Base-by-base conservation (phyloP, 2,329 filamentous ascomycete genomes). In the Drechslerella coelobrocha region DNA sequence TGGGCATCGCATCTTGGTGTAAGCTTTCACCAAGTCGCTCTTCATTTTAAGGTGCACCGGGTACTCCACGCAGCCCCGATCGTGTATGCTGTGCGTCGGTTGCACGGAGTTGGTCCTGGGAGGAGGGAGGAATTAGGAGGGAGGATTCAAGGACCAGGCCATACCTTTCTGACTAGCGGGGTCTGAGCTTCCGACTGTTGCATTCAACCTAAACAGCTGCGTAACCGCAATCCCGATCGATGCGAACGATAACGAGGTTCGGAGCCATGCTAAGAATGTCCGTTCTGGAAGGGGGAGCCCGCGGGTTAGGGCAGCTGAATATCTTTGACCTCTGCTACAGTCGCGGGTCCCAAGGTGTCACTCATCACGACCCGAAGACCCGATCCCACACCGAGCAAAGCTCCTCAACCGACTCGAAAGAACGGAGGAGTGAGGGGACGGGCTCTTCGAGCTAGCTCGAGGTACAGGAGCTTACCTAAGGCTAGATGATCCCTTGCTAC, bases 221-320 rank as follows among this genome's bases (percentile, higher is more conserved):
- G 90, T 93, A 41, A 94, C 85, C 45, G 89, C 90, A 68, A 94
- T 89, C 63, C 75, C 75, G 74, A 94, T 93, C 31, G 85, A 89
- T 9, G 90, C 89, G 76, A 94, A 94, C 23, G 89, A 87, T 34
- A 94, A 84, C 1, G 89, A 92, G 1, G 90, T 94, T 56, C 90
- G 85, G 45, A 94, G 83, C 90, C 90, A 94, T 60, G 90, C 90
- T 29, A 94, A 85, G 78, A 93, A 94, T 0, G 90, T 94, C 19
- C 90, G 85, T 79, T 94, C 90, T 92, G 74, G 52, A 50, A 23
- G 24, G 41, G 24, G 48, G 41, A 68, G 57, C 55, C 39, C 52
- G 60, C 50, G 63, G 54, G 65, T 73, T 51, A 68, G 68, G 48
- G 41, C 14, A 45, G 47, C 61, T 63, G 53, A 63, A 23, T 21